phyloP scores from a whole-genome alignment of 495 filamentous ascomycete genomes.

The Penicillium ochrochloron region DNA sequence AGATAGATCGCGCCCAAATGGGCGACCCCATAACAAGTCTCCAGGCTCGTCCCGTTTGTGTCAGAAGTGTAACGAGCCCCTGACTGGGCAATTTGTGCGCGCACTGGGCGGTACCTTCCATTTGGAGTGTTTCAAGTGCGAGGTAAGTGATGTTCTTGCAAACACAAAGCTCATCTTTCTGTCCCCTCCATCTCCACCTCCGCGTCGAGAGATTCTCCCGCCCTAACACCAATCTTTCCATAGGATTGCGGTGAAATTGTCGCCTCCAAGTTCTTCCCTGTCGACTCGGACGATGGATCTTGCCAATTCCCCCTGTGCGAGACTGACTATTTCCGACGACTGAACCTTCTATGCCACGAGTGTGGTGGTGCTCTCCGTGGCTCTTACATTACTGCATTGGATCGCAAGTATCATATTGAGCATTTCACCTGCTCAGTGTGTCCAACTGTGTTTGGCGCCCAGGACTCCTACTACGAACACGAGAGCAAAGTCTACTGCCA shows the following conservation, averaged over 20 bases:
- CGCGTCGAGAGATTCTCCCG: too few species aligned
- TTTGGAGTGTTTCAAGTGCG: constrained; percentile 96
- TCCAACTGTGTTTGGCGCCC: constrained; percentile 94
- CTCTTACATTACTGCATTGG: constrained; percentile 97
- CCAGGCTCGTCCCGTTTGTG: constrained; percentile 63
- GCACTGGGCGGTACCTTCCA: constrained; percentile 92
- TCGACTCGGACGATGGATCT: constrained; percentile 82
- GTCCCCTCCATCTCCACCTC: too few species aligned
- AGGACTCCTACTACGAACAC: constrained; percentile 99
- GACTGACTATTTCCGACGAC: constrained; percentile 93
- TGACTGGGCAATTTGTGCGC: constrained; percentile 95
- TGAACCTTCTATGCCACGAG: constrained; percentile 87
- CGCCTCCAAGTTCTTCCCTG: constrained; percentile 97
- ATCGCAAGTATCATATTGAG: constrained; percentile 98
- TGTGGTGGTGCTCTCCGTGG: constrained; percentile 94
- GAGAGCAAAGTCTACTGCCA: constrained; percentile 97
- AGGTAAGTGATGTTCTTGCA: constrained; percentile 63
- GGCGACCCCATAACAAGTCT: constrained; percentile 48
- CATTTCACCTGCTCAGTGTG: constrained; percentile 99
- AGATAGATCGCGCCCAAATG: constrained; percentile 51
- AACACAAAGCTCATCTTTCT: background rate
- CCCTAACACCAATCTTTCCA: background rate
- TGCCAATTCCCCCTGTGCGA: constrained; percentile 96
- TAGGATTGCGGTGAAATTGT: constrained; percentile 97
- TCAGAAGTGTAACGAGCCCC: constrained; percentile 81